Conservation (phyloP, 306 rosid species). For the Spatholobus suberectus region DNA sequence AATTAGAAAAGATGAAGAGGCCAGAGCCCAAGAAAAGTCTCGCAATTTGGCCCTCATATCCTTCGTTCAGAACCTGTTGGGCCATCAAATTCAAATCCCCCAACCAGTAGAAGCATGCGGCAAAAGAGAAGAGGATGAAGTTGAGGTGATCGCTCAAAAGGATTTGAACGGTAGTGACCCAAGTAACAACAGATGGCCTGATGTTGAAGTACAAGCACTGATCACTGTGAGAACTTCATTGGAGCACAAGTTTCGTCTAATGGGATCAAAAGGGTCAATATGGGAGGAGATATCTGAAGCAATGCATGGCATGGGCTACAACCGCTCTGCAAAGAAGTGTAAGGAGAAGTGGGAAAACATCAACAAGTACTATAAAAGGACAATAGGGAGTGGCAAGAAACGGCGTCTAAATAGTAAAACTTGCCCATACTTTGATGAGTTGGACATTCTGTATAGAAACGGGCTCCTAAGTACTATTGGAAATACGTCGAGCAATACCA, state of each 20-base stretch:
- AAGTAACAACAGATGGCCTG: conserved; percentile 73
- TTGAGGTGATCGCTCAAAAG: conserved; percentile 40
- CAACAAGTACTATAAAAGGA: conserved; percentile 76
- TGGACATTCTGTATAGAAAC: conserved; percentile 64
- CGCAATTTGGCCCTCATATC: conserved; percentile 73
- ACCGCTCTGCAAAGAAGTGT: conserved; percentile 73
- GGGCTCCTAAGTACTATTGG: conserved; percentile 57
- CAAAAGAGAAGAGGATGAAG: conserved; percentile 49
- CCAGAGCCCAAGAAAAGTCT: conserved; percentile 70
- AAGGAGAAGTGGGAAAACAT: conserved; percentile 93
- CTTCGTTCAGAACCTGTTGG: conserved; percentile 60
- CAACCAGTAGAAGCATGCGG: conserved; percentile 46
- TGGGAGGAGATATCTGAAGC: conserved; percentile 86
- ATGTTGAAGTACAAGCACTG: conserved; percentile 75
- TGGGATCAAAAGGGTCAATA: conserved; percentile 58
- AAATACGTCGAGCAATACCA: conserved; percentile 41
- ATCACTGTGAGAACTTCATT: conserved; percentile 59
- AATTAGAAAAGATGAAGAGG: conserved; percentile 62
- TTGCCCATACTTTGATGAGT: conserved; percentile 71
- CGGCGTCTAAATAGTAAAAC: conserved; percentile 54
- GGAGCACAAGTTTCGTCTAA: conserved; percentile 56
- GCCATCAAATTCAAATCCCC: conserved; percentile 59
- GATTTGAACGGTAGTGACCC: conserved; percentile 47
- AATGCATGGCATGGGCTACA: conserved; percentile 63
- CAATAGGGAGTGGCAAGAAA: conserved; percentile 61